Base-by-base conservation (phyloP, 108 stramenopile genomes). In the Skeletonema tropicum region DNA sequence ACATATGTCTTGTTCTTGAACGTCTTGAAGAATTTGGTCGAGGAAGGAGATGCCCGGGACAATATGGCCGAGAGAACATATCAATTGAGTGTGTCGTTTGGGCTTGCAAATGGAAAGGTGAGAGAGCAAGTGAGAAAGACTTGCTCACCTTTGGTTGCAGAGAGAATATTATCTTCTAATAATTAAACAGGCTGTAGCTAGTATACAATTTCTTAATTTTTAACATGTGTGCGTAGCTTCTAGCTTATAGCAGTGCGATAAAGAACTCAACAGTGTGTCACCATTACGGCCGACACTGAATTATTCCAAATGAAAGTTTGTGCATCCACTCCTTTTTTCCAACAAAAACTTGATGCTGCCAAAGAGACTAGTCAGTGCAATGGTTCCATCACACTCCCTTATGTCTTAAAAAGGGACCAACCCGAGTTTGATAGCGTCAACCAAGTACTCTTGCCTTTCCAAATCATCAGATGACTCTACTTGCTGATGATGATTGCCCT, bases 11-110 rank as follows among this genome's bases (percentile, higher is more conserved):
- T 66, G 48, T 76, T 75, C 36, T 52, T 80, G 59, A 58, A 75
- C 15, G 67, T 76, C 2, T 55, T 80, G 49, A 60, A 69, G 58
- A 80, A 75, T 62, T 57, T 80, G 49, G 60, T 80, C 23, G 67
- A 69, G 41, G 60, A 42, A 13, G 60, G 73, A 5, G 79, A 80
- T n/a, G 31, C 68, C 14, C 79, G 79, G 7, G 79, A 80, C 30
- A 74, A 52, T 25, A 75, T 80, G 74, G 79, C 79, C 8, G 66
- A 70, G 59, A 80, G 68, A 62, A 64, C 75, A 29, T 80, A 61
- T 46, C 15, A 32, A 59, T 42, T 77, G n/a, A 57, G 76, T 66
- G 38, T 25, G 9, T 61, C 48, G 52, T 14, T 55, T 35, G 68
- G 68, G 8, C 70, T 77, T 45, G 57, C 36, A 17, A 71, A 61